Percentiles rank a stretch among this genome's conserved stretches.
Evolutionary conservation across 2,329 filamentous ascomycete species (phyloP).

Genomic region (Amylocarpus encephaloides): DNA sequence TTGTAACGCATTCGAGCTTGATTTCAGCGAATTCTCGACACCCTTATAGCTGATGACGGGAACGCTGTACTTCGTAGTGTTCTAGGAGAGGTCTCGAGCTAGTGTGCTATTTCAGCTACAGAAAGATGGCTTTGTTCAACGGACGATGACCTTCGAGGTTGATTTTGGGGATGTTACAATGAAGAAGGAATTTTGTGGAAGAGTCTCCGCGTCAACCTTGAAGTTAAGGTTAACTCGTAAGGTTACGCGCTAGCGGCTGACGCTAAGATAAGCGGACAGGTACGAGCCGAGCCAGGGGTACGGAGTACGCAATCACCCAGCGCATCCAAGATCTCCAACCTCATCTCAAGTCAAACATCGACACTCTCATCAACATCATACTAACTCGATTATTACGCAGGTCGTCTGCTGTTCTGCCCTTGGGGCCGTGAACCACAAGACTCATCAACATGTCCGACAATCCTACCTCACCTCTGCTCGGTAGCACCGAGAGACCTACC

Average conservation of each 20-base stretch:
- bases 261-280: neutral
- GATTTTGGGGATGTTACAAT: neutral
- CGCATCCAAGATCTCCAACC: neutral
- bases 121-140: too few relatives aligned
- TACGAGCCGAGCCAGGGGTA: neutral
- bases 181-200: neutral
- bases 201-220: neutral
- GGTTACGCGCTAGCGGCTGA: neutral
- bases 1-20: neutral
- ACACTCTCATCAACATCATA: slow-evolving; percentile 3
- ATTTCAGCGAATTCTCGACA: neutral
- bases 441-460: slow-evolving; percentile 27
- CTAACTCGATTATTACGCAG: slow-evolving; percentile 8
- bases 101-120: too few relatives aligned
- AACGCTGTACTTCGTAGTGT: neutral
- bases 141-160: neutral
- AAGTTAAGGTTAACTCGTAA: neutral
- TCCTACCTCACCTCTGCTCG: slow-evolving; percentile 25
- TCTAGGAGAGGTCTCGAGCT: neutral
- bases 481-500: slow-evolving; percentile 18
- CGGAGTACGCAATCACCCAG: slow-evolving; percentile 1
- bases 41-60: neutral
- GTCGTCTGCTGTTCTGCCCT: slow-evolving; percentile 6
- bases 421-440: slow-evolving; percentile 2
- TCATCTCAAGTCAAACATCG: slow-evolving; percentile 1